Percentiles rank a stretch among this genome's conserved stretches.
phyloP scores from a whole-genome alignment of 257 asterid genomes.

The Jacaranda mimosifolia region DNA sequence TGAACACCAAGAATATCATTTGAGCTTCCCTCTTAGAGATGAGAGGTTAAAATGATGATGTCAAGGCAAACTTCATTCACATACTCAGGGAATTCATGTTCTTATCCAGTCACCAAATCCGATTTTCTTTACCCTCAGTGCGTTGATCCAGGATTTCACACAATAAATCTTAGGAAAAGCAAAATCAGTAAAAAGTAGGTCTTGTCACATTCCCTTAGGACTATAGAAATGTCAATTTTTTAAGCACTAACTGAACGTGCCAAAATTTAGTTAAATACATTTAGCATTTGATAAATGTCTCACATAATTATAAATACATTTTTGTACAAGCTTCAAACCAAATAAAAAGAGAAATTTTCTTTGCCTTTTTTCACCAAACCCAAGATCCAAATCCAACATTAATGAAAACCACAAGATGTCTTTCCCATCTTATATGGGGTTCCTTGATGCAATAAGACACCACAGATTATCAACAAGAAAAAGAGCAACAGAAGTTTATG shows the following conservation, averaged over 20 bases:
- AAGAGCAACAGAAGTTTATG: neutral
- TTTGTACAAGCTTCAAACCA: conserved; percentile 7
- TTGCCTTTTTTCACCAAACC: neutral
- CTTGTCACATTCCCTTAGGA: neutral
- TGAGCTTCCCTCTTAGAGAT: conserved; percentile 10
- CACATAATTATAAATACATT: neutral
- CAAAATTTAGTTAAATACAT: neutral
- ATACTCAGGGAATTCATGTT: neutral
- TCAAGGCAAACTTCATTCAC: neutral
- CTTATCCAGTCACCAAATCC: neutral
- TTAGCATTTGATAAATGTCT: neutral
- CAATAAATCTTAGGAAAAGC: conserved; percentile 15
- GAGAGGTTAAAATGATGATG: neutral
- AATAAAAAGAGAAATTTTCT: neutral
- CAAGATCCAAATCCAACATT: conserved; percentile 8
- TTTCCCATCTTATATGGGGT: neutral
- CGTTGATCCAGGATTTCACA: neutral
- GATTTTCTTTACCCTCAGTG: neutral
- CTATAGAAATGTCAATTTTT: neutral
- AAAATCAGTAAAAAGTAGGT: neutral
- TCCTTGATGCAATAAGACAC: conserved; percentile 11
- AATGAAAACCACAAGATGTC: conserved; percentile 4
- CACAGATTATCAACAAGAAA: neutral
- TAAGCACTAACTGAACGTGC: neutral
- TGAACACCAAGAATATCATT: conserved; percentile 33